Evolutionary conservation across 306 rosid genomes (phyloP).

Genomic region (Cicer yamashitae): DNA sequence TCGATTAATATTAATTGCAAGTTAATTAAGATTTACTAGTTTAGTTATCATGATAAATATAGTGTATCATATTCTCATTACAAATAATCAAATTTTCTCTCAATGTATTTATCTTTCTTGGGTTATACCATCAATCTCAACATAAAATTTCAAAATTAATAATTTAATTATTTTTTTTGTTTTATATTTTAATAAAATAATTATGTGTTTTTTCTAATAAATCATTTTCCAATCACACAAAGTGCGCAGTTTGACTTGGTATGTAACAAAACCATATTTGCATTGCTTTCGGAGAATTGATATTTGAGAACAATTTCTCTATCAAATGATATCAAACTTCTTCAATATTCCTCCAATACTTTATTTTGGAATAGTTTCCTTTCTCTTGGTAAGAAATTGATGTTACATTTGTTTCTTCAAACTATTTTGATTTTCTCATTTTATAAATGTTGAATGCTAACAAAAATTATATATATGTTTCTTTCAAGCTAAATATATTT

Average conservation of each 20-base stretch:
- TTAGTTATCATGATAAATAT: too few species aligned
- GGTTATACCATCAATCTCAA: too few species aligned
- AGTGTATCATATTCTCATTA: too few species aligned
- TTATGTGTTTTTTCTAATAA: not conserved
- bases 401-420: conserved; percentile 16
- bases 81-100: too few species aligned
- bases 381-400: conserved; percentile 34
- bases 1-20: too few species aligned
- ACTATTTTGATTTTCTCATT: conserved; percentile 12
- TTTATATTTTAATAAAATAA: not conserved
- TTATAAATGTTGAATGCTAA: conserved; percentile 2
- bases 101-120: too few species aligned
- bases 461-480: not conserved
- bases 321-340: conserved; percentile 35
- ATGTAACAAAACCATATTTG: conserved; percentile 25
- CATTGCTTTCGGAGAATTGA: conserved; percentile 35
- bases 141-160: not conserved
- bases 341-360: conserved; percentile 20
- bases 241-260: conserved; percentile 50
- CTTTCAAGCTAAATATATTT: not conserved
- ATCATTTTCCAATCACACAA: conserved; percentile 36
- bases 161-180: not conserved
- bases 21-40: too few species aligned
- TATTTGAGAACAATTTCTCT: conserved; percentile 25
- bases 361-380: conserved; percentile 20